Conservation (phyloP, 1,284 basidiomycete genomes). For the Sutorius eximius region DNA sequence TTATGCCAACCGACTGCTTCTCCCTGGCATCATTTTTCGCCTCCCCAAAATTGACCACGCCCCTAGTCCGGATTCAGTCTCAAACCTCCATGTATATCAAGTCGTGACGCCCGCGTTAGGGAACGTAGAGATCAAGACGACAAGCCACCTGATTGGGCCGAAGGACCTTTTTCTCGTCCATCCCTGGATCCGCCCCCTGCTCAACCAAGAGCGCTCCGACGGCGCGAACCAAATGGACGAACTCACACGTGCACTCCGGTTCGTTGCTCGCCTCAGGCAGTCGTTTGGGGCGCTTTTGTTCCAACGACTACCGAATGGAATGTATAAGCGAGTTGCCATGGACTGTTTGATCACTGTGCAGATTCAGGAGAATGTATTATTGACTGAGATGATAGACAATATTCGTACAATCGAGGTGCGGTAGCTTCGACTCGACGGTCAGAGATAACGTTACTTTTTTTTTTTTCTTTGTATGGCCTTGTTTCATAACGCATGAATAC, state of each 20-base stretch:
- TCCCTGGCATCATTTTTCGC: constrained; percentile 5
- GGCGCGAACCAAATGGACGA: background rate
- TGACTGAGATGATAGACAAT: background rate
- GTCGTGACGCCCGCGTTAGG: constrained; percentile 1
- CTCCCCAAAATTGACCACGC: background rate
- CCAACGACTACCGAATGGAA: background rate
- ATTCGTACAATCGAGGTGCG: constrained; percentile 2
- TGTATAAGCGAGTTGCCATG: constrained; percentile 5
- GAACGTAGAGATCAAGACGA: constrained; percentile 2
- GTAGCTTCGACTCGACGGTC: background rate
- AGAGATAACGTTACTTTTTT: no score
- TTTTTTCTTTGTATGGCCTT: no score
- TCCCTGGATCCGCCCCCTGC: constrained; percentile 11
- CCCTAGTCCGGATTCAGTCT: background rate
- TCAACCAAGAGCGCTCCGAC: constrained; percentile 11
- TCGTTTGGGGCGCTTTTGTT: constrained; percentile 13
- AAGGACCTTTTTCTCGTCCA: constrained; percentile 2
- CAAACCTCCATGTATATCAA: background rate
- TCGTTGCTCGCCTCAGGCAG: constrained; percentile 3
- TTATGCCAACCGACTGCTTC: constrained; percentile 1
- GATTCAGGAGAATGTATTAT: no score
- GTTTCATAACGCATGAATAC: no score
- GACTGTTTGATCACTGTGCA: constrained; percentile 3
- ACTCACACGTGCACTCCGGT: background rate
- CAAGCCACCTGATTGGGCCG: background rate